Conservation (phyloP, 495 filamentous ascomycete species). For the Penicillium mononematosum region DNA sequence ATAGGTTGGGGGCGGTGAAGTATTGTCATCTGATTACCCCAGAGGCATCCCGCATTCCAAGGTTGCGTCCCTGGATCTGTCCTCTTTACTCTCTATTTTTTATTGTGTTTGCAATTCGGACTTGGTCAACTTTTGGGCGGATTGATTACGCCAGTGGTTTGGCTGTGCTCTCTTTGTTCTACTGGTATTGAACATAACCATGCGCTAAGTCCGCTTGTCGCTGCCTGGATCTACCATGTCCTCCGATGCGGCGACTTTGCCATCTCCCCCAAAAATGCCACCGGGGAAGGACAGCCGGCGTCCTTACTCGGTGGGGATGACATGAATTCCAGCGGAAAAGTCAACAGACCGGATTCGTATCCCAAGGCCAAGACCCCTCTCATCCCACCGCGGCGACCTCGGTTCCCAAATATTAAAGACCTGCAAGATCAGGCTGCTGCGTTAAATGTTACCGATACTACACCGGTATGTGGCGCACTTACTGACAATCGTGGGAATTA, state of each 20-base stretch:
- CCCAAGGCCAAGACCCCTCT: constrained; percentile 23
- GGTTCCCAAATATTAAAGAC: constrained; percentile 73
- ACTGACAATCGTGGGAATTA: constrained; percentile 1
- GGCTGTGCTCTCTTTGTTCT: not conserved
- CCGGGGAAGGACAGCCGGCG: constrained; percentile 36
- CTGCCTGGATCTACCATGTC: constrained; percentile 39
- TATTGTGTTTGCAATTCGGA: constrained; percentile 9
- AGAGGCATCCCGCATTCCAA: constrained; percentile 18
- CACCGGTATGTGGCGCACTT: constrained; percentile 37
- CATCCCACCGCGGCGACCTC: constrained; percentile 24
- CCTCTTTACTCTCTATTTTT: constrained; percentile 17
- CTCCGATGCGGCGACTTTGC: constrained; percentile 45
- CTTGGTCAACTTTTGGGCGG: not conserved
- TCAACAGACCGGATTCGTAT: constrained; percentile 27
- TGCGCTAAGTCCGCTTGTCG: constrained; percentile 27
- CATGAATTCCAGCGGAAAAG: constrained; percentile 33
- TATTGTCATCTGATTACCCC: constrained; percentile 28
- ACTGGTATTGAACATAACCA: constrained; percentile 16
- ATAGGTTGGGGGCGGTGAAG: constrained; percentile 37
- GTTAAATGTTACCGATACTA: constrained; percentile 41
- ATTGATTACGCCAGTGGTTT: not conserved
- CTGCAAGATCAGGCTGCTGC: constrained; percentile 53
- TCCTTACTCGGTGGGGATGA: constrained; percentile 31
- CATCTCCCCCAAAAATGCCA: constrained; percentile 39
- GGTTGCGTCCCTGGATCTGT: constrained; percentile 21